Percentiles rank a stretch among this genome's conserved stretches.
phyloP scores from a whole-genome alignment of 345 rosid species.

The Syzygium aromaticum region DNA sequence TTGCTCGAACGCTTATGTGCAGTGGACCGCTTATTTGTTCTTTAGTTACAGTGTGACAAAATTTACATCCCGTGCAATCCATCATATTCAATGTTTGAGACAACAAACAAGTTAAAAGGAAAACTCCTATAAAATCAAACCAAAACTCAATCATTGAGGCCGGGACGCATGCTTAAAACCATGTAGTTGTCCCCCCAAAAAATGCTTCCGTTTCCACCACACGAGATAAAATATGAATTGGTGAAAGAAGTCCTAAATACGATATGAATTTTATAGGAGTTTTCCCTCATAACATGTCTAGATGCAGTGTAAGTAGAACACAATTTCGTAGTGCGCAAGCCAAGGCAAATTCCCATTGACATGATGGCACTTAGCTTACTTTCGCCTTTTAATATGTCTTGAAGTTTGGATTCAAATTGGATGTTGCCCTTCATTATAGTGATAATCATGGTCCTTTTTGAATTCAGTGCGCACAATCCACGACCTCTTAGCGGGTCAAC shows the following conservation, averaged over 20 bases:
- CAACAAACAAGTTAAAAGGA: background rate
- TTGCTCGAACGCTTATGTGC: background rate
- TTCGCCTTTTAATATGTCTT: background rate
- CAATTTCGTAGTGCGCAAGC: background rate
- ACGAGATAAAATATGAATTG: background rate
- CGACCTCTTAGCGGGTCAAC: background rate
- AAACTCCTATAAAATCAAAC: background rate
- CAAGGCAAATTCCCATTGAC: background rate
- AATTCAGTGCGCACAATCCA: background rate
- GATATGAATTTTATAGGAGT: background rate
- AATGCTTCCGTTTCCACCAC: background rate
- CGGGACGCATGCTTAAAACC: background rate
- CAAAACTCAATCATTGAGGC: background rate
- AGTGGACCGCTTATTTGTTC: background rate
- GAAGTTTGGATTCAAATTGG: background rate
- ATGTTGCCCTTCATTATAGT: background rate
- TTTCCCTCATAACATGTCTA: background rate
- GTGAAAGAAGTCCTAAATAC: background rate
- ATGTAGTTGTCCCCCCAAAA: accelerated
- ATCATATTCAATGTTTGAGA: background rate
- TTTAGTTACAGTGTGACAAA: background rate
- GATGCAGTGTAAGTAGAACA: background rate
- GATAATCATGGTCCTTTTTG: background rate
- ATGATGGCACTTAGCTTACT: background rate
- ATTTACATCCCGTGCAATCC: background rate